Conservation (phyloP, 2,329 filamentous ascomycete species). For the Cladosporium cucumerinum region DNA sequence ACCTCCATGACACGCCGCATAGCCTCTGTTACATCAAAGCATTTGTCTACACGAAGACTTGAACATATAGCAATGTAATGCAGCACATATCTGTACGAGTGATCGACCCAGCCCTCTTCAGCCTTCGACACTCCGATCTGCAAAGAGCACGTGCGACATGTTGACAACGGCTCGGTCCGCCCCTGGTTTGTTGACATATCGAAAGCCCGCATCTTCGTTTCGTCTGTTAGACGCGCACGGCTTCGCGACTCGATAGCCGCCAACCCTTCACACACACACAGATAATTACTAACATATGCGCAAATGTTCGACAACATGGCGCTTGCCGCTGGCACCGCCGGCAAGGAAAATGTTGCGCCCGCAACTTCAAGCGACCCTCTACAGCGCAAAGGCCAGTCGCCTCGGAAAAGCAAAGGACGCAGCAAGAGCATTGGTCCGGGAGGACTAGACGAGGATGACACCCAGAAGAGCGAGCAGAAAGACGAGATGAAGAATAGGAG, state of each 20-base stretch:
- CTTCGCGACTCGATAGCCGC: background rate
- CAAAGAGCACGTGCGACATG: background rate
- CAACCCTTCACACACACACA: background rate
- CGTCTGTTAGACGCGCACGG: background rate
- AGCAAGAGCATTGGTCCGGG: conserved; percentile 97
- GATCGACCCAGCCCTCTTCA: background rate
- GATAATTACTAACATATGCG: conserved; percentile 14
- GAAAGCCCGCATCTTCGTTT: background rate
- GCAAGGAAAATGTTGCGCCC: conserved; percentile 37
- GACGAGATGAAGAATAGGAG: conserved; percentile 32
- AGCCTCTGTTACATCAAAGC: background rate
- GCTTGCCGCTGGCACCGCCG: conserved; percentile 20
- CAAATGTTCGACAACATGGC: conserved; percentile 22
- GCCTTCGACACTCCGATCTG: background rate
- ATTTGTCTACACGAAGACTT: background rate
- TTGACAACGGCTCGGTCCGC: background rate
- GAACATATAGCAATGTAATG: background rate
- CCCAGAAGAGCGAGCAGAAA: conserved; percentile 35
- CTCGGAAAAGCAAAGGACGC: conserved; percentile 63
- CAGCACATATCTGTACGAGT: background rate
- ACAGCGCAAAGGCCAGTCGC: conserved; percentile 27
- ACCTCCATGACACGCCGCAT: background rate
- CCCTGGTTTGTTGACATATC: conserved; percentile 1
- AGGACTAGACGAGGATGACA: conserved; percentile 76
- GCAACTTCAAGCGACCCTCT: conserved; percentile 32